phyloP scores from a whole-genome alignment of 331 rosid species.

The Acacia pycnantha region DNA sequence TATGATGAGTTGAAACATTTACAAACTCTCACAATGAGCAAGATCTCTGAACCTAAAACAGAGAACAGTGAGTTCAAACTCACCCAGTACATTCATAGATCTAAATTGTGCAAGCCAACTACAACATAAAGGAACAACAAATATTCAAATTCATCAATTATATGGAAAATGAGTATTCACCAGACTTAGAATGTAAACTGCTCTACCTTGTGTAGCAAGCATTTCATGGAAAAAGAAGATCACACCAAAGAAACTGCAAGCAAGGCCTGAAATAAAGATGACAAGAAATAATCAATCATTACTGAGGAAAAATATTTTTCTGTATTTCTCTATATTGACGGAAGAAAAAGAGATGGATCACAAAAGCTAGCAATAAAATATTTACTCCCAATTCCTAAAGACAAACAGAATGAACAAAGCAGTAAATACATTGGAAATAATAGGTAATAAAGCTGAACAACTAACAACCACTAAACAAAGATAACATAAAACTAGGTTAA shows the following conservation, averaged over 20 bases:
- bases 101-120: background rate
- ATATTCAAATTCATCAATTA: background rate
- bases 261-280: constrained; percentile 57
- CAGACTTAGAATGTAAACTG: constrained; percentile 20
- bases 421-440: background rate
- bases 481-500: background rate
- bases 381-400: background rate
- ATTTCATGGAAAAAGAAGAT: constrained; percentile 59
- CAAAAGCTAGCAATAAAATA: background rate
- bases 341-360: background rate
- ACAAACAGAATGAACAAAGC: background rate
- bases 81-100: background rate
- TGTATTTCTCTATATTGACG: background rate
- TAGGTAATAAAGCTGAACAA: background rate
- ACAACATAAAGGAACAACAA: background rate
- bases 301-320: background rate
- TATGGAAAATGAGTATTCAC: background rate
- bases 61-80: background rate
- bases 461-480: background rate
- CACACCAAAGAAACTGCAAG: constrained; percentile 84
- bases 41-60: background rate
- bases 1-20: background rate
- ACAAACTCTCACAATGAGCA: background rate
- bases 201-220: constrained; percentile 61
- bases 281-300: constrained; percentile 21